Evolutionary conservation across 768 basidiomycete species (phyloP).

Genomic region (Mycena capillaripes): DNA sequence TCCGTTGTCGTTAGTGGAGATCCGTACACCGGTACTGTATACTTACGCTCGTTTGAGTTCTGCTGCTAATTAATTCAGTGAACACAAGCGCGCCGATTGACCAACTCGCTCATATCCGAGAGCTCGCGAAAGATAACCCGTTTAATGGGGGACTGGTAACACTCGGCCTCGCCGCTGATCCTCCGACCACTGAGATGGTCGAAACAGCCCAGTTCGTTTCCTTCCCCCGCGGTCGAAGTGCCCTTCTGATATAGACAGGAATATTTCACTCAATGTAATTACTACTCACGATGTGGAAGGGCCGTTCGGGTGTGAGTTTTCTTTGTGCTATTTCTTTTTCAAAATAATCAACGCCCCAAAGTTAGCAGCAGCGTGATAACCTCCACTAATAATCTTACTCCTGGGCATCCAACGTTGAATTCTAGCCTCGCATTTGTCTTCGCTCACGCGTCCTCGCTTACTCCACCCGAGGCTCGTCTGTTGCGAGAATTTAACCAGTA

Average conservation of each 20-base stretch:
- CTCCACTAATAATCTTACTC: conserved; percentile 1
- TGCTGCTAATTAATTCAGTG: background rate
- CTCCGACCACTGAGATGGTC: conserved; percentile 16
- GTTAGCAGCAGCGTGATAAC: conserved; percentile 10
- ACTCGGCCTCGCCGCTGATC: conserved; percentile 21
- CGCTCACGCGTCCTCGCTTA: conserved; percentile 18
- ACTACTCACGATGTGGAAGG: conserved; percentile 22
- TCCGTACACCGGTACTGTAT: conserved; percentile 9
- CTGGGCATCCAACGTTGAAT: conserved; percentile 13
- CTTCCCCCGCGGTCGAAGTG: background rate
- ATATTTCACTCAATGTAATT: conserved; percentile 17
- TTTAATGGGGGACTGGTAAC: conserved; percentile 23
- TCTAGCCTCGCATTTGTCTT: conserved; percentile 25
- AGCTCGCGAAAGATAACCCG: conserved; percentile 18
- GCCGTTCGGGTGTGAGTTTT: conserved; percentile 9
- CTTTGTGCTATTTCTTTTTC: background rate
- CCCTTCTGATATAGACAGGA: conserved; percentile 9
- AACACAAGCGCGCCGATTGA: conserved; percentile 25
- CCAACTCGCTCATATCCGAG: conserved; percentile 27
- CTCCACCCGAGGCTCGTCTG: conserved; percentile 12
- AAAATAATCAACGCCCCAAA: background rate
- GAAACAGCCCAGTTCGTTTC: conserved; percentile 16
- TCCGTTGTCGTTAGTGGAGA: conserved; percentile 24
- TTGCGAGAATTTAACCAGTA: no score
- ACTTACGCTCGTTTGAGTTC: background rate